A percentile compares a stretch with the other conserved stretches of the same genome.
Conservation (phyloP, 2,329 filamentous ascomycete genomes). For the Ascochyta clinopodiicola region DNA sequence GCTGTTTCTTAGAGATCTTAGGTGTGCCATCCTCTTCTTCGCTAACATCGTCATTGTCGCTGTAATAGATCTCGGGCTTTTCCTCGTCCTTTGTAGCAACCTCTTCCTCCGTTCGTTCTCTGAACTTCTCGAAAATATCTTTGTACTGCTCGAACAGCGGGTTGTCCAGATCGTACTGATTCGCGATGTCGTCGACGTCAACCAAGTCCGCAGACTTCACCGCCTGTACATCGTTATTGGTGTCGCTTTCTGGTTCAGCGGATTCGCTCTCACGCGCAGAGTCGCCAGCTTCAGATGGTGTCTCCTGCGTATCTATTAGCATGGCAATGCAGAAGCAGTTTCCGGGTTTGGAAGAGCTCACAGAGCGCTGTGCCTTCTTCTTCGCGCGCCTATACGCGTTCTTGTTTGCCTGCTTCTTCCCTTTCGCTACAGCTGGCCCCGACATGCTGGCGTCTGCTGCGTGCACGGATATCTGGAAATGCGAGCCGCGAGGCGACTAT, state of each 20-base stretch:
- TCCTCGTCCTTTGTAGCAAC: constrained; percentile 60
- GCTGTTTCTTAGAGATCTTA: constrained; percentile 92
- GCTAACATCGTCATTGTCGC: constrained; percentile 83
- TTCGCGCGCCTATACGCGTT: constrained; percentile 92
- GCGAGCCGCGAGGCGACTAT: neutral
- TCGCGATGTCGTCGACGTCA: constrained; percentile 44
- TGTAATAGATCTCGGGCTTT: constrained; percentile 84
- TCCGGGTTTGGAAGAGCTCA: constrained; percentile 39
- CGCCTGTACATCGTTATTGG: constrained; percentile 44
- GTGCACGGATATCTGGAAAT: neutral
- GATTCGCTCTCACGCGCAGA: constrained; percentile 49
- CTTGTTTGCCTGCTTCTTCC: constrained; percentile 77
- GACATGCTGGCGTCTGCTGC: constrained; percentile 30
- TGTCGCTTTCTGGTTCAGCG: constrained; percentile 41
- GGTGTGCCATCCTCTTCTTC: constrained; percentile 74
- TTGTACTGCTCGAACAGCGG: constrained; percentile 85
- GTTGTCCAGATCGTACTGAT: constrained; percentile 69
- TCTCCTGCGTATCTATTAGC: constrained; percentile 43
- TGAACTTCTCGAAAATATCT: constrained; percentile 80
- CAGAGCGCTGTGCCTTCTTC: constrained; percentile 87
- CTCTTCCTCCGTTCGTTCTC: constrained; percentile 63
- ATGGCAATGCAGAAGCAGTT: neutral
- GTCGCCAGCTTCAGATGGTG: constrained; percentile 39
- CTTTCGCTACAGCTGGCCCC: constrained; percentile 31
- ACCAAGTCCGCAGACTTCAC: constrained; percentile 56